Percentiles rank a stretch among this genome's conserved stretches.
phyloP scores from a whole-genome alignment of 2,329 filamentous ascomycete species.

The Nigrospora sphaerica region DNA sequence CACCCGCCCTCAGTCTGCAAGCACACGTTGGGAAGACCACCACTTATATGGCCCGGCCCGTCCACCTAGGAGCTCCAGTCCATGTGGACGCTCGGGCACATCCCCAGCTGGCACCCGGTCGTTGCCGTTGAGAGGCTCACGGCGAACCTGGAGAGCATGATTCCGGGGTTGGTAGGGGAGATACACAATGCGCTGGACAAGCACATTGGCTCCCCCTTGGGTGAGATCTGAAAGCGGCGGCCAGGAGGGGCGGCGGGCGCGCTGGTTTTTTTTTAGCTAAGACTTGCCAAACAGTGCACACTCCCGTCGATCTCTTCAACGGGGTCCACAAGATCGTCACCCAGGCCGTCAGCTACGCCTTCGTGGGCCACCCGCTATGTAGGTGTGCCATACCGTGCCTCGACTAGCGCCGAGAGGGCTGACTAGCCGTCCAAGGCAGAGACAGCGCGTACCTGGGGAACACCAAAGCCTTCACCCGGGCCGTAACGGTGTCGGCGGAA shows the following conservation, averaged over 20 bases:
- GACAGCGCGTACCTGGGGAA: not conserved
- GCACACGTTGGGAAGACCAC: too few relatives aligned
- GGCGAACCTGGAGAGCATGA: not conserved
- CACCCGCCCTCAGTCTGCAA: not conserved
- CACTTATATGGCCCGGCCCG: not conserved
- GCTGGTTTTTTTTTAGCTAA: not conserved
- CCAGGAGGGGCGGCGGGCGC: too few relatives aligned
- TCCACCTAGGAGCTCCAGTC: not conserved
- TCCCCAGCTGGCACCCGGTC: not conserved
- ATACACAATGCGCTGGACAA: not conserved
- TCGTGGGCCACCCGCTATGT: conserved; percentile 1
- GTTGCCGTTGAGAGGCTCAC: not conserved
- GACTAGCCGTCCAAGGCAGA: not conserved
- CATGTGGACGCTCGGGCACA: not conserved
- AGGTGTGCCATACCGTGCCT: not conserved
- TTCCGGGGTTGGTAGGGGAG: not conserved
- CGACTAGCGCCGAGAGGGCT: not conserved
- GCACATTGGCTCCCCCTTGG: not conserved
- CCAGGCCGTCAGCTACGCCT: not conserved
- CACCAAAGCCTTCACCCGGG: not conserved
- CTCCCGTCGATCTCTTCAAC: not conserved
- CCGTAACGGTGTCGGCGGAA: not conserved
- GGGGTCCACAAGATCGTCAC: not conserved
- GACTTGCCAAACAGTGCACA: not conserved
- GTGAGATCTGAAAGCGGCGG: not conserved